These are phyloP conservation scores for Alternaria angustiovoidea DNA, from an alignment of 2,329 filamentous ascomycete genomes.

Conservation along the genomic window DNA sequence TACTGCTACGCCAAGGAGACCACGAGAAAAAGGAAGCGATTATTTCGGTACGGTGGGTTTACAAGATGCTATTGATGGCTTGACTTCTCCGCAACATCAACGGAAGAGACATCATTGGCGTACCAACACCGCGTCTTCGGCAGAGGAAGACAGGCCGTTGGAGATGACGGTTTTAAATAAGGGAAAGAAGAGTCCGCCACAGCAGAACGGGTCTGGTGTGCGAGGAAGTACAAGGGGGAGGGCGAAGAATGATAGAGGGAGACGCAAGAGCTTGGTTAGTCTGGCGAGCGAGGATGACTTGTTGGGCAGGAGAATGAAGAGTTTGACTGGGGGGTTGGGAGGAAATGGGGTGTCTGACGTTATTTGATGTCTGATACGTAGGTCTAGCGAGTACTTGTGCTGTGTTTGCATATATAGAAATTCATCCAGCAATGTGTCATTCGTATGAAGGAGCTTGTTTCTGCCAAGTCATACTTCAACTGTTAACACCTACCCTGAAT, in stretches of 20 bases:
- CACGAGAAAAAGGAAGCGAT: constrained; percentile 64
- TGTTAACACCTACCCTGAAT: no score
- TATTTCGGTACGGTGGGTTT: constrained; percentile 81
- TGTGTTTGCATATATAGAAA: background rate
- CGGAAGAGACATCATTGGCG: constrained; percentile 56
- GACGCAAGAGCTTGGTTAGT: constrained; percentile 53
- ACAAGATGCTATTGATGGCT: constrained; percentile 71
- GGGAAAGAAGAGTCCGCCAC: constrained; percentile 32
- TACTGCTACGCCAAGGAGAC: background rate
- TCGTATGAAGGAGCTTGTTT: no score
- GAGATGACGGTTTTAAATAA: constrained; percentile 70
- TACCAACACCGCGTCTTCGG: constrained; percentile 63
- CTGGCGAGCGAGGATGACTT: constrained; percentile 59
- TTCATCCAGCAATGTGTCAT: no score
- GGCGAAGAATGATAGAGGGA: constrained; percentile 39
- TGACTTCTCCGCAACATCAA: constrained; percentile 47
- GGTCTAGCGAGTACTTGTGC: background rate
- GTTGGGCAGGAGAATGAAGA: constrained; percentile 58
- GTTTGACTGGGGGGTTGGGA: constrained; percentile 53
- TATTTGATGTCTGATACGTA: background rate
- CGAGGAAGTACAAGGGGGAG: constrained; percentile 24
- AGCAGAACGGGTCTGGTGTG: background rate
- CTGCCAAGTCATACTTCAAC: no score
- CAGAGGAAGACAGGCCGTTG: constrained; percentile 80
- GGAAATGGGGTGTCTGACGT: constrained; percentile 31